A percentile compares a stretch with the other conserved stretches of the same genome.
Evolutionary conservation across 1,284 basidiomycete species (phyloP).

Genomic region (Ustilago trichophora): DNA sequence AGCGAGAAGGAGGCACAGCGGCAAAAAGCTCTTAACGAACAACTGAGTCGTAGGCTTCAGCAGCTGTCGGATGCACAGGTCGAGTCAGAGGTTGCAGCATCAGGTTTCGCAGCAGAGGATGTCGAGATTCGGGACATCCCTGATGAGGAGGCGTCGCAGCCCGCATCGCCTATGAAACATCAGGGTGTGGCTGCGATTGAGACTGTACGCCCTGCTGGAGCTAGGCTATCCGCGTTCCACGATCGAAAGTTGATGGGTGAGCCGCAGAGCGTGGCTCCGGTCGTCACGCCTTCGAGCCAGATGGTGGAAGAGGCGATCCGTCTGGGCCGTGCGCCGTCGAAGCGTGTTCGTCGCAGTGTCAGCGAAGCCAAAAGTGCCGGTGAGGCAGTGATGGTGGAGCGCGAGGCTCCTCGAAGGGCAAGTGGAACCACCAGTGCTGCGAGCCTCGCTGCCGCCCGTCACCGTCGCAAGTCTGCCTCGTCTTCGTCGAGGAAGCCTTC

Average conservation of each 20-base stretch:
- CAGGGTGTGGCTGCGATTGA: background rate
- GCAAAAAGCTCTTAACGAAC: slow-evolving; percentile 22
- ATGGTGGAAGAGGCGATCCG: slow-evolving; percentile 31
- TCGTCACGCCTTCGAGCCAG: background rate
- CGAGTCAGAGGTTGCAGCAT: too few species aligned
- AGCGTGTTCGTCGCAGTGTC: slow-evolving; percentile 33
- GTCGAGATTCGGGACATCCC: slow-evolving; percentile 13
- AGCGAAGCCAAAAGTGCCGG: slow-evolving; percentile 26
- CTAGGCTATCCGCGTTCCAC: slow-evolving; percentile 38
- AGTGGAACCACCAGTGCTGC: background rate
- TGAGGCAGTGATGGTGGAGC: slow-evolving; percentile 27
- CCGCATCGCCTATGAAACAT: background rate
- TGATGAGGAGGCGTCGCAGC: slow-evolving; percentile 7
- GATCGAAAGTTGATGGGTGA: slow-evolving; percentile 12
- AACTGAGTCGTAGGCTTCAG: slow-evolving; percentile 15
- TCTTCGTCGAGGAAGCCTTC: slow-evolving; percentile 7
- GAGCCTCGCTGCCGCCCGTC: slow-evolving; percentile 2
- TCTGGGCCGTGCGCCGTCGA: slow-evolving; percentile 40
- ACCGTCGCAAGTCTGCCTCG: slow-evolving; percentile 8
- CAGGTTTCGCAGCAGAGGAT: too few species aligned
- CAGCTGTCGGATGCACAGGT: slow-evolving; percentile 21
- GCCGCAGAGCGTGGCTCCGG: background rate
- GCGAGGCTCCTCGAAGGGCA: background rate
- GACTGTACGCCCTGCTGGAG: slow-evolving; percentile 1
- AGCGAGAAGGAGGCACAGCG: slow-evolving; percentile 14